Percentiles rank a stretch among this genome's conserved stretches.
These are phyloP conservation scores for Fraxinus albicans DNA, from an alignment of 305 asterid species.

Conservation along the genomic window DNA sequence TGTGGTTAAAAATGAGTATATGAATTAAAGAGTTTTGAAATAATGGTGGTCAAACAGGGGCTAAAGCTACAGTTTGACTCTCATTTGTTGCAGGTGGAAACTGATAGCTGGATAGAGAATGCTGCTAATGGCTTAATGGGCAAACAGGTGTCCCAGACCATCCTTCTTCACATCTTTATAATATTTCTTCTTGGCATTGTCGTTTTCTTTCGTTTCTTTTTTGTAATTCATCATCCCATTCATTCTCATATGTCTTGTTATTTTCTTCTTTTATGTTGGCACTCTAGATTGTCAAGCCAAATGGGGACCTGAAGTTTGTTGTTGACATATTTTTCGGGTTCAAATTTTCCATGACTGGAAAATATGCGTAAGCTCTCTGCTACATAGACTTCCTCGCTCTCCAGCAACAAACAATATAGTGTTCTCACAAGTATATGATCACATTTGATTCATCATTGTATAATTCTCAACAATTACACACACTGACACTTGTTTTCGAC, in stretches of 20 bases:
- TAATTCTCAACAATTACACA: neutral
- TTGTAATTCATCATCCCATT: neutral
- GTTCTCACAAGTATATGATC: neutral
- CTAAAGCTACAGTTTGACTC: slow-evolving; percentile 3
- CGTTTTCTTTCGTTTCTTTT: neutral
- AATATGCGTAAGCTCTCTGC: slow-evolving; percentile 56
- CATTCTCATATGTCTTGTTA: neutral
- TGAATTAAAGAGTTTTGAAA: neutral
- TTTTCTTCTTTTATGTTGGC: neutral
- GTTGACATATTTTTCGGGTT: slow-evolving; percentile 66
- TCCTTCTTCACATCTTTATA: neutral
- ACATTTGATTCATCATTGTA: neutral
- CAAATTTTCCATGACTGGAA: slow-evolving; percentile 87
- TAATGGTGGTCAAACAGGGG: neutral
- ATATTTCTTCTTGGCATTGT: neutral
- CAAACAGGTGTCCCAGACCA: slow-evolving; percentile 53
- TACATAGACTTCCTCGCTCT: neutral
- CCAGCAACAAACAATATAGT: neutral
- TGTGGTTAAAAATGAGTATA: neutral
- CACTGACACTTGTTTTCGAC: neutral
- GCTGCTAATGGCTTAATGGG: slow-evolving; percentile 97
- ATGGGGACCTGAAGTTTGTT: slow-evolving; percentile 68
- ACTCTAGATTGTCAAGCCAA: slow-evolving; percentile 58
- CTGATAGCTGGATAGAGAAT: slow-evolving; percentile 96
- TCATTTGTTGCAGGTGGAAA: slow-evolving; percentile 54